Percentiles rank a stretch among this genome's conserved stretches.
phyloP scores from a whole-genome alignment of 2,329 filamentous ascomycete species.

The Colletotrichum aenigma region DNA sequence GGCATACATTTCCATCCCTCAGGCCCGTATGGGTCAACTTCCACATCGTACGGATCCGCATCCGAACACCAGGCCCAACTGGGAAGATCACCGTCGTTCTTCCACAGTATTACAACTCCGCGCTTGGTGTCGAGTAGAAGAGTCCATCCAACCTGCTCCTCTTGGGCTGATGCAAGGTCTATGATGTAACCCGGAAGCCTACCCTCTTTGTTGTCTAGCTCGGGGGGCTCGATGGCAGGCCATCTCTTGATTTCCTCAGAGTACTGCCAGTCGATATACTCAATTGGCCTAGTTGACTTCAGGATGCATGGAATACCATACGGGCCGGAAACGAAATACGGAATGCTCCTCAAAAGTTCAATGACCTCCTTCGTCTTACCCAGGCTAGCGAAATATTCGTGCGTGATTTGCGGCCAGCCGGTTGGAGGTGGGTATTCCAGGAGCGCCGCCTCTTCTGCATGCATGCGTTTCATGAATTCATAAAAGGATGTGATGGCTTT shows the following conservation, averaged over 20 bases:
- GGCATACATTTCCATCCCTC: background rate
- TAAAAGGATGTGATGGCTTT: background rate
- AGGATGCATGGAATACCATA: background rate
- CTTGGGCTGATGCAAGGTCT: fast-evolving
- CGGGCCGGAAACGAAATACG: background rate
- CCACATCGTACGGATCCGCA: background rate
- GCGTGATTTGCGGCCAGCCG: background rate
- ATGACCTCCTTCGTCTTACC: background rate
- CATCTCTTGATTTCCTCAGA: background rate
- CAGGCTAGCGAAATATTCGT: background rate
- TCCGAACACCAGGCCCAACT: fast-evolving
- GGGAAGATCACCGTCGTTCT: background rate
- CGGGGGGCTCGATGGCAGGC: background rate
- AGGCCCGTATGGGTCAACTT: background rate
- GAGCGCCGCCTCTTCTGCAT: fast-evolving
- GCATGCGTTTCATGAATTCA: background rate
- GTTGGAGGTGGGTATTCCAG: background rate
- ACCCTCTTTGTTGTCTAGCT: background rate
- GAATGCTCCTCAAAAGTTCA: background rate
- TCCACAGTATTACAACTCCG: background rate
- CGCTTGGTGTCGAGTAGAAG: background rate
- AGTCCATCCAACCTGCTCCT: background rate
- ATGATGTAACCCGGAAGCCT: background rate
- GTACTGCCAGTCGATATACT: background rate
- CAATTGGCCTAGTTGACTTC: background rate